Percentiles rank a stretch among this genome's conserved stretches.
These are phyloP conservation scores for Microbotryum lychnidis-dioicae DNA, from an alignment of 1,284 basidiomycete species.

Conservation along the genomic window DNA sequence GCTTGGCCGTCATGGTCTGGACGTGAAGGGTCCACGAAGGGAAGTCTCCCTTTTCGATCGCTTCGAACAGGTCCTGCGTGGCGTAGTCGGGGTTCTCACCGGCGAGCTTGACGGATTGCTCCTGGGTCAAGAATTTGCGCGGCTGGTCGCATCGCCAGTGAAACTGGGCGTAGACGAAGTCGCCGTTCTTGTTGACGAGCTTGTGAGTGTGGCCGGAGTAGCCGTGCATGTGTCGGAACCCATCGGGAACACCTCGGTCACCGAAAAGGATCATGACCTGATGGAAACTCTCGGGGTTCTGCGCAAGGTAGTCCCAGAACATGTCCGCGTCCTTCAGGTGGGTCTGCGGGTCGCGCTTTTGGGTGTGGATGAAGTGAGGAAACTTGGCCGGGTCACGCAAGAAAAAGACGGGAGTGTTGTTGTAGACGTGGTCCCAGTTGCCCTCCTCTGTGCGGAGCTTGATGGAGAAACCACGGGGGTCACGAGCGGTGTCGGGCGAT, in stretches of 20 bases:
- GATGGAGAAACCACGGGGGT: conserved; percentile 84
- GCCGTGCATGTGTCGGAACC: conserved; percentile 73
- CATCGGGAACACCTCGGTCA: conserved; percentile 83
- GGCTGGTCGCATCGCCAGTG: conserved; percentile 68
- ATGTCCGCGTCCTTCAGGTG: conserved; percentile 64
- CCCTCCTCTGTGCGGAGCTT: conserved; percentile 85
- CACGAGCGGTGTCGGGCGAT: conserved; percentile 80
- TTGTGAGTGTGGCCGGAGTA: conserved; percentile 92
- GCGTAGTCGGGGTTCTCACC: conserved; percentile 76
- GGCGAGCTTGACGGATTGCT: conserved; percentile 50
- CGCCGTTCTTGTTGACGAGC: conserved; percentile 69
- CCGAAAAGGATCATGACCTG: conserved; percentile 78
- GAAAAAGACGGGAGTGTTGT: conserved; percentile 38
- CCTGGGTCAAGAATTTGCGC: conserved; percentile 59
- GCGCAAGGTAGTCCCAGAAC: conserved; percentile 58
- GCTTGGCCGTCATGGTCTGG: conserved; percentile 53
- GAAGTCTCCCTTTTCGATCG: conserved; percentile 66
- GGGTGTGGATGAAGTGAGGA: conserved; percentile 84
- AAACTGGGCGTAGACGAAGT: conserved; percentile 74
- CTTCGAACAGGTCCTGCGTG: conserved; percentile 64
- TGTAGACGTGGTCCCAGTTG: conserved; percentile 72
- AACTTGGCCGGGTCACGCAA: conserved; percentile 47
- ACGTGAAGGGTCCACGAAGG: conserved; percentile 73
- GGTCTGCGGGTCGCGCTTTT: conserved; percentile 84
- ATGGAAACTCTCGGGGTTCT: conserved; percentile 85